A percentile compares a stretch with the other conserved stretches of the same genome.
These are phyloP conservation scores for Yamadazyma siamensis DNA, from an alignment of 1,139 yeast species.

Conservation along the genomic window DNA sequence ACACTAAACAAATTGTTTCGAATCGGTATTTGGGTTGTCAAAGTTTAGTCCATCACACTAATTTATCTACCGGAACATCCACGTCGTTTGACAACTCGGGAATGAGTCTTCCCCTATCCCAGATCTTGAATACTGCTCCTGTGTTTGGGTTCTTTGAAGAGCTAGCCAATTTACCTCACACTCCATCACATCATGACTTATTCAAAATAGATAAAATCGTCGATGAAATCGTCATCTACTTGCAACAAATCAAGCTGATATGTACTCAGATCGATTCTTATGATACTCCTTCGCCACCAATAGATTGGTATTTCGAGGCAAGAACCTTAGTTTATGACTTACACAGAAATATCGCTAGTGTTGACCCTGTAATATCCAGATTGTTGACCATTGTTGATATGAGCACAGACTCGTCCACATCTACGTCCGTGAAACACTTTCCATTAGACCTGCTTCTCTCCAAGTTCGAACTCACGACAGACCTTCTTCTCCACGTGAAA, in stretches of 20 bases:
- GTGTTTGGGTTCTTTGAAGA: conserved; percentile 33
- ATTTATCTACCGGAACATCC: too few species aligned
- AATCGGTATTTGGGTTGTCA: too few species aligned
- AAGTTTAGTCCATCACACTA: too few species aligned
- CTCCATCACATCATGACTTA: conserved; percentile 24
- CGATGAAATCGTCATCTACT: conserved; percentile 30
- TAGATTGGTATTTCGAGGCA: conserved; percentile 52
- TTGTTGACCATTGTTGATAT: conserved; percentile 25
- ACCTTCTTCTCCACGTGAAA: conserved; percentile 38
- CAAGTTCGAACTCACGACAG: conserved; percentile 36
- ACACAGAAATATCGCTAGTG: conserved; percentile 31
- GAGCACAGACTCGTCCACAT: conserved; percentile 12
- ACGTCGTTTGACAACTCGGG: too few species aligned
- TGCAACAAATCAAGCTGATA: conserved; percentile 18
- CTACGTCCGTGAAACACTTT: conserved; percentile 16
- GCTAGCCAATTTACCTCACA: conserved; percentile 20
- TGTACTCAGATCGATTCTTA: conserved; percentile 15
- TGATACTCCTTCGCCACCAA: too few species aligned
- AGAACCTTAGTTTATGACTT: conserved; percentile 39
- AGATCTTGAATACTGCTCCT: conserved; percentile 20
- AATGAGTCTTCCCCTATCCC: too few species aligned
- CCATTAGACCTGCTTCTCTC: conserved; percentile 14
- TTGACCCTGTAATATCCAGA: conserved; percentile 47
- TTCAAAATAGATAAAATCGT: conserved; percentile 27
- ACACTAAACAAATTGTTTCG: too few species aligned